phyloP scores from a whole-genome alignment of 108 stramenopile species.

The Seminavis robusta region DNA sequence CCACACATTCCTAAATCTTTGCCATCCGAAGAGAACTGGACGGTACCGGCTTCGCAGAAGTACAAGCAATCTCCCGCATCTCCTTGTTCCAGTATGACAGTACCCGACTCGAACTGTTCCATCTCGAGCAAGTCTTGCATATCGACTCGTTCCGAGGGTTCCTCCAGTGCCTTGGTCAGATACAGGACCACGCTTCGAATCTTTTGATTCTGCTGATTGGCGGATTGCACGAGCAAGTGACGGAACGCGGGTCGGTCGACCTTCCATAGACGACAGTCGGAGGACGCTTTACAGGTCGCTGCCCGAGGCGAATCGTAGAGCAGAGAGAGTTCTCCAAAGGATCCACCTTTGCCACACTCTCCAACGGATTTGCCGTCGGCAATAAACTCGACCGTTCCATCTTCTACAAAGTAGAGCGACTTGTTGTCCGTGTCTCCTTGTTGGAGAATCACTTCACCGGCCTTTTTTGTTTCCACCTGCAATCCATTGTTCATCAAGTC shows the following conservation, averaged over 20 bases:
- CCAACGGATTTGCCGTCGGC: constrained; percentile 74
- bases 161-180: too few species aligned
- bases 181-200: constrained; percentile 12
- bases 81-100: too few species aligned
- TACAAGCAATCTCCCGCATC: constrained; percentile 45
- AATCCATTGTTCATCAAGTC: constrained; percentile 62
- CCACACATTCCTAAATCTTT: constrained; percentile 47
- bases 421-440: constrained; percentile 86
- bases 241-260: constrained; percentile 34
- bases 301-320: constrained; percentile 93
- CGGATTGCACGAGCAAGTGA: constrained; percentile 33
- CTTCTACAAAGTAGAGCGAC: constrained; percentile 81
- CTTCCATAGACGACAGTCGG: constrained; percentile 16
- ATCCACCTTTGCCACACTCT: constrained; percentile 43
- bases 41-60: constrained; percentile 42
- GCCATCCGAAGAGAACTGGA: constrained; percentile 44
- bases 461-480: constrained; percentile 33
- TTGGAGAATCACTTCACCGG: constrained; percentile 72
- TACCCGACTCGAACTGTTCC: too few species aligned
- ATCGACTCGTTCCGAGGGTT: too few species aligned
- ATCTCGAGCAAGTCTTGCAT: too few species aligned
- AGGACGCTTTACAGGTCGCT: constrained; percentile 74
- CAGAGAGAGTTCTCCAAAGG: constrained; percentile 93
- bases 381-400: constrained; percentile 57
- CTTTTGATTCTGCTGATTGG: constrained; percentile 9